A percentile compares a stretch with the other conserved stretches of the same genome.
Conservation (phyloP, 192 early-diverging fungal genomes). For the Podila clonocystis region DNA sequence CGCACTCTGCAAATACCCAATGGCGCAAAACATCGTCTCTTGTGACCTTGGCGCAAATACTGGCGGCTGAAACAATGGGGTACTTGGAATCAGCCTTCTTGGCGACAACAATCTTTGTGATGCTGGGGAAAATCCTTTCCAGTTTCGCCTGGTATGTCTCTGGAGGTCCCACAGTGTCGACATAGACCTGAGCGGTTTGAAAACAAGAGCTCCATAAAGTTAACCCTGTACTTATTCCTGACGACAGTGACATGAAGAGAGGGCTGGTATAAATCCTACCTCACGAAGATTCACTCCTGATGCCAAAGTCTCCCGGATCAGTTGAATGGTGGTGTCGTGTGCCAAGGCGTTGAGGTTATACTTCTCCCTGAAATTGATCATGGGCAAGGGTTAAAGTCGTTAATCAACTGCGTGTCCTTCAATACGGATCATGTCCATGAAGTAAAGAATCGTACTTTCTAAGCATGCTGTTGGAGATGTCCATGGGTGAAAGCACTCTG, state of each 20-base stretch:
- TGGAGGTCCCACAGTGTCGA: constrained; percentile 97
- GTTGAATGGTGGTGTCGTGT: constrained; percentile 91
- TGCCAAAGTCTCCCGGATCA: constrained; percentile 75
- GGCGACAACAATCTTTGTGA: constrained; percentile 81
- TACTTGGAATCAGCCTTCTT: constrained; percentile 95
- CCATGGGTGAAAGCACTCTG: constrained; percentile 83
- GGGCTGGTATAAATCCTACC: constrained; percentile 36
- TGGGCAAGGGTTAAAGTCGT: neutral
- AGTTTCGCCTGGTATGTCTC: constrained; percentile 87
- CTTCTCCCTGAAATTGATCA: constrained; percentile 65
- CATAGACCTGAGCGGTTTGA: constrained; percentile 69
- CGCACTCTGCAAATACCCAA: constrained; percentile 75
- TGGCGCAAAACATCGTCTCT: constrained; percentile 73
- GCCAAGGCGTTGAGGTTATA: constrained; percentile 95
- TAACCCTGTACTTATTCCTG: neutral
- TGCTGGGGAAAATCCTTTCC: constrained; percentile 74
- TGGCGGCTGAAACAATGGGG: constrained; percentile 95
- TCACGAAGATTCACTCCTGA: constrained; percentile 76
- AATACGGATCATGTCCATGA: neutral
- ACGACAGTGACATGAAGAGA: neutral
- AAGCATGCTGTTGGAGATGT: constrained; percentile 94
- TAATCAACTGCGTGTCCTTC: neutral
- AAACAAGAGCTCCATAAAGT: neutral
- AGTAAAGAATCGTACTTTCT: constrained; percentile 60
- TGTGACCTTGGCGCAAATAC: constrained; percentile 95